Percentiles rank a stretch among this genome's conserved stretches.
Evolutionary conservation across 805 yeast genomes (phyloP).

Genomic region (Brettanomyces naardenensis): DNA sequence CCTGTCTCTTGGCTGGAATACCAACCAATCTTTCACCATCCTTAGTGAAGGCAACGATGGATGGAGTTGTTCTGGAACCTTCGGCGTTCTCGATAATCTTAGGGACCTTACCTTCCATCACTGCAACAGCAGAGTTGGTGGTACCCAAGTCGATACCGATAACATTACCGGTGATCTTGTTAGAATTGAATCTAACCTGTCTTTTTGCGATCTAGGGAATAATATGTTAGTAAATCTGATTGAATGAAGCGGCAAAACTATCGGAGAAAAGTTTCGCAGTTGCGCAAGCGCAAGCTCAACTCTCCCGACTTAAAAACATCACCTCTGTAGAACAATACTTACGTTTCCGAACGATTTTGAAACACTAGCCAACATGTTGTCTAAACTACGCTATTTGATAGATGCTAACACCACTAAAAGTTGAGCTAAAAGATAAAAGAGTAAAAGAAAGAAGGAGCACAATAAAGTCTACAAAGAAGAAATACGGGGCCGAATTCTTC

Average conservation of each 20-base stretch:
- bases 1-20: conserved; percentile 68
- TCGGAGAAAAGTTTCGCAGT: background rate
- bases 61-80: conserved; percentile 75
- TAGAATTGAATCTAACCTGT: conserved; percentile 27
- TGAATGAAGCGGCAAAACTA: too few relatives aligned
- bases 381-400: too few relatives aligned
- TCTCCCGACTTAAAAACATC: conserved; percentile 1
- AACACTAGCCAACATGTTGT: conserved; percentile 25
- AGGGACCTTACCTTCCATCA: conserved; percentile 57
- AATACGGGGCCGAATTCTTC: too few relatives aligned
- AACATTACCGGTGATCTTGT: conserved; percentile 36
- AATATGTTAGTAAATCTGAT: conserved; percentile 8
- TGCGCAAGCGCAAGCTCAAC: background rate
- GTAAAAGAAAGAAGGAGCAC: too few relatives aligned
- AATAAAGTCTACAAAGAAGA: too few relatives aligned
- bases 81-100: conserved; percentile 68
- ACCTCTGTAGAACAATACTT: too few relatives aligned
- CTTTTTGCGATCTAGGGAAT: conserved; percentile 16
- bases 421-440: too few relatives aligned
- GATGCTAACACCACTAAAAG: too few relatives aligned
- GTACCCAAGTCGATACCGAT: conserved; percentile 83
- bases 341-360: conserved; percentile 17
- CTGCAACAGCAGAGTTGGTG: conserved; percentile 80
- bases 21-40: conserved; percentile 50
- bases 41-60: conserved; percentile 60